Evolutionary conservation across 202 grass and related monocot genomes (phyloP).

Genomic region (Elaeis oleifera): DNA sequence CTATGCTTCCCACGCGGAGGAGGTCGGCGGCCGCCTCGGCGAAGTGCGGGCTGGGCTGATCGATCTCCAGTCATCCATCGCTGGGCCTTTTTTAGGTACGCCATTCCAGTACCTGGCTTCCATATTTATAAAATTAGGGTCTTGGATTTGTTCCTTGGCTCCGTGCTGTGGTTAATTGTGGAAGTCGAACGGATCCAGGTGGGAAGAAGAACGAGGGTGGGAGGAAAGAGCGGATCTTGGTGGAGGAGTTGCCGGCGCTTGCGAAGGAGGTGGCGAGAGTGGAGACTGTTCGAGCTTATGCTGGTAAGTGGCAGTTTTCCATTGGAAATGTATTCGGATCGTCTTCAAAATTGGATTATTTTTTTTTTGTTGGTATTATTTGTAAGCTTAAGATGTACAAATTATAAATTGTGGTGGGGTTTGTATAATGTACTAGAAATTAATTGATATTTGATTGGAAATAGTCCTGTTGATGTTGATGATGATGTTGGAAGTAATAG

Average conservation of each 20-base stretch:
- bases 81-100: constrained; percentile 25
- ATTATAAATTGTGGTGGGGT: no score
- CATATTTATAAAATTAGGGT: not conserved
- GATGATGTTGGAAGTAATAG: no score
- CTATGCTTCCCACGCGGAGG: constrained; percentile 34
- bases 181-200: constrained; percentile 14
- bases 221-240: constrained; percentile 35
- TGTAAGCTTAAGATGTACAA: no score
- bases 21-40: constrained; percentile 22
- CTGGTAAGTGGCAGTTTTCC: constrained; percentile 25
- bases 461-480: no score
- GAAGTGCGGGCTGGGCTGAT: constrained; percentile 36
- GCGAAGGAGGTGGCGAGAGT: constrained; percentile 80
- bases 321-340: no score
- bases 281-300: constrained; percentile 61
- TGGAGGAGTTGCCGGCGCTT: constrained; percentile 58
- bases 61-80: constrained; percentile 32
- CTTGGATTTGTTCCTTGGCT: not conserved
- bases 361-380: no score
- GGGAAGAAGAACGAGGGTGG: constrained; percentile 19
- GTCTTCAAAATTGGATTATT: no score
- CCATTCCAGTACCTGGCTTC: not conserved
- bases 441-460: no score
- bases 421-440: no score
- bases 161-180: not conserved